Evolutionary conservation across 148 eudicot species (phyloP), one percentile per base, ranked within the genome.

Genomic region (Vaccinium myrtillus): DNA sequence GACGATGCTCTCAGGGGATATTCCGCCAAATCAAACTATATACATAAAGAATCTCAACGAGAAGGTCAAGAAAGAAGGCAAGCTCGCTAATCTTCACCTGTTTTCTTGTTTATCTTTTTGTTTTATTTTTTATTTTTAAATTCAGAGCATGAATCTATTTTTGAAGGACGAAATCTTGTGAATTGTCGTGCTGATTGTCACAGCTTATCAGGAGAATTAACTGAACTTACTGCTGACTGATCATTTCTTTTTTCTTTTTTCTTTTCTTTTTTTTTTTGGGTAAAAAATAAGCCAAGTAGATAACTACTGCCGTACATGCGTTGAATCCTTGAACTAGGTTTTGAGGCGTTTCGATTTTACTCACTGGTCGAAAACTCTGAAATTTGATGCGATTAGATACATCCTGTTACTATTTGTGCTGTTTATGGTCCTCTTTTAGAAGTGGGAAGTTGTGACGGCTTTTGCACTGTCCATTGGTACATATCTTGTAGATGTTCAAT

Each of bases 51-150:
- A 84, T 84, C 86, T 84, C 81, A 84, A 84, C 53, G 86, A 84
- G 65, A 84, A 84, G 77, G 86, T 84, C 82, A 84, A 84, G 81
- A 84, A 84, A 84, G 82, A 84, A 84, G 86, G 86, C 55, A 84
- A 21, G 36, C 8, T 50, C 14, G 30, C 1, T 75, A 16, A 75
- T 75, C 78, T 43, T 43, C 21, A 36, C 23, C 12, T 43, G 14
- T 75, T 75, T 43, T 43, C 2, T 43, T 63, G 70, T 63, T 23
- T 0, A 58, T 58, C 4, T 58, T 13, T 58, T n/a, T n/a, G n/a
- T n/a, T 15, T 30, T 30, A 0, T 1, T 3, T 0, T 58, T 43
- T 43, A 4, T 27, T 67, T 11, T 27, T 25, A 21, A 4, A 7
- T 71, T 36, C 10, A 0, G 21, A 71, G 14, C 48, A 14, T 71